Percentiles rank a stretch among this genome's conserved stretches.
phyloP scores from a whole-genome alignment of 352 stramenopile genomes.

The Halophytophthora polymorphica region DNA sequence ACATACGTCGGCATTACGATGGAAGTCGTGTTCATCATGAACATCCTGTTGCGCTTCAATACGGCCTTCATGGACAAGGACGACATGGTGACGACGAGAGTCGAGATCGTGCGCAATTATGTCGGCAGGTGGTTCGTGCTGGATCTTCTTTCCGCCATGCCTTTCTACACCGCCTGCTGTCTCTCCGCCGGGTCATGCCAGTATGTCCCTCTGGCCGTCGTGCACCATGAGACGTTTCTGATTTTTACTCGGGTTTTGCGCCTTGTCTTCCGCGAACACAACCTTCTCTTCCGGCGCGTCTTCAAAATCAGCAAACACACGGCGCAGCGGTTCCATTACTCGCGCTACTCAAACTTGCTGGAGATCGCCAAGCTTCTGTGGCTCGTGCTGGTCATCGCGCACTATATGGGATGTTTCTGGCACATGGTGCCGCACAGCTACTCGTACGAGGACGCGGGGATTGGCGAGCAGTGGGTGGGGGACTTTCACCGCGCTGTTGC shows the following conservation, averaged over 20 bases:
- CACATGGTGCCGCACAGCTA: conserved; percentile 17
- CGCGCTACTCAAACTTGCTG: conserved; percentile 41
- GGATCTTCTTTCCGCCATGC: conserved; percentile 11
- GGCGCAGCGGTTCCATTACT: conserved; percentile 44
- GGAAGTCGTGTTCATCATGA: conserved; percentile 31
- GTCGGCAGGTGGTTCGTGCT: conserved; percentile 22
- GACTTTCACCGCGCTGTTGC: conserved; percentile 43
- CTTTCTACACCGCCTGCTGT: conserved; percentile 1
- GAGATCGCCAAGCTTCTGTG: conserved; percentile 36
- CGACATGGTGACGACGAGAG: conserved; percentile 25
- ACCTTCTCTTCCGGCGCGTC: conserved; percentile 26
- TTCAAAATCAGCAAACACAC: conserved; percentile 29
- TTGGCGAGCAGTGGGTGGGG: conserved; percentile 18
- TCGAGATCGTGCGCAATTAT: conserved; percentile 35
- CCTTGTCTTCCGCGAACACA: conserved; percentile 19
- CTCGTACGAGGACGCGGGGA: not conserved
- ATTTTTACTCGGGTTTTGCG: not conserved
- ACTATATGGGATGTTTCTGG: conserved; percentile 55
- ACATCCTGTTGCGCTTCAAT: conserved; percentile 48
- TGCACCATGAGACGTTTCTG: too few species aligned
- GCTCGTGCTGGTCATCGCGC: conserved; percentile 37
- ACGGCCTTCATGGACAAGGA: conserved; percentile 38
- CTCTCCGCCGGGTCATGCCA: too few species aligned
- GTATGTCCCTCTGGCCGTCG: too few species aligned
- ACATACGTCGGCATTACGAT: conserved; percentile 9